Evolutionary conservation across 2,329 filamentous ascomycete genomes (phyloP).

Genomic region (Curvularia verruculosa): DNA sequence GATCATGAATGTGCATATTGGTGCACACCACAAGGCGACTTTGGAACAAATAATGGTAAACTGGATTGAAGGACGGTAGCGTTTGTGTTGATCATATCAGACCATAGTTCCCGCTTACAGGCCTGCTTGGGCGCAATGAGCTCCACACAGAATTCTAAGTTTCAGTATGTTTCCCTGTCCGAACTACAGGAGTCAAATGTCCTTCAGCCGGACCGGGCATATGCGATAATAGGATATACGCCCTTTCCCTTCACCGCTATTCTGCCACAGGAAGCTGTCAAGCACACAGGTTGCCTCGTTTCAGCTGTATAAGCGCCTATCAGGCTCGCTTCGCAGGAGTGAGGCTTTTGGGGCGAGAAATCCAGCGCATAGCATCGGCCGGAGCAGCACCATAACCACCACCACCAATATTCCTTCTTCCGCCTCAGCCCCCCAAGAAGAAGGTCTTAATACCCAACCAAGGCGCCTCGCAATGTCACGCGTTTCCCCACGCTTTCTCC

Average conservation of each 20-base stretch:
- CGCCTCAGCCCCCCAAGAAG: conserved; percentile 4
- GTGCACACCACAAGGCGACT: conserved; percentile 3
- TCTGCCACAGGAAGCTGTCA: conserved; percentile 8
- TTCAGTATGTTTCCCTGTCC: background rate
- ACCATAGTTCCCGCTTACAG: conserved; percentile 8
- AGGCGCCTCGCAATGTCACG: conserved; percentile 7
- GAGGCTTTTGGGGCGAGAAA: background rate
- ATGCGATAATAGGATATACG: conserved; percentile 2
- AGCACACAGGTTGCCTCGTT: background rate
- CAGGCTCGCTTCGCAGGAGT: background rate
- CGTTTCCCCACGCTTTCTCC: conserved; percentile 16
- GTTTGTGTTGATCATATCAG: conserved; percentile 9
- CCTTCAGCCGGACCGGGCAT: conserved; percentile 6
- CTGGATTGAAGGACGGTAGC: background rate
- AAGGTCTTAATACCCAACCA: conserved; percentile 9
- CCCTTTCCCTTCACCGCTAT: conserved; percentile 5
- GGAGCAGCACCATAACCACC: background rate
- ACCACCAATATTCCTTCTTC: conserved; percentile 3
- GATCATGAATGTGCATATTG: conserved; percentile 5
- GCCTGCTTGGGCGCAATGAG: conserved; percentile 9
- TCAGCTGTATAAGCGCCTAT: conserved; percentile 1
- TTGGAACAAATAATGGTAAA: conserved; percentile 11
- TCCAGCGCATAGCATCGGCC: conserved; percentile 14
- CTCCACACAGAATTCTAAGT: conserved; percentile 2
- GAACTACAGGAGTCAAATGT: background rate